Evolutionary conservation across 139 green algal species (phyloP), one percentile per base, ranked within the genome.

Genomic region (Chlorella sp.): DNA sequence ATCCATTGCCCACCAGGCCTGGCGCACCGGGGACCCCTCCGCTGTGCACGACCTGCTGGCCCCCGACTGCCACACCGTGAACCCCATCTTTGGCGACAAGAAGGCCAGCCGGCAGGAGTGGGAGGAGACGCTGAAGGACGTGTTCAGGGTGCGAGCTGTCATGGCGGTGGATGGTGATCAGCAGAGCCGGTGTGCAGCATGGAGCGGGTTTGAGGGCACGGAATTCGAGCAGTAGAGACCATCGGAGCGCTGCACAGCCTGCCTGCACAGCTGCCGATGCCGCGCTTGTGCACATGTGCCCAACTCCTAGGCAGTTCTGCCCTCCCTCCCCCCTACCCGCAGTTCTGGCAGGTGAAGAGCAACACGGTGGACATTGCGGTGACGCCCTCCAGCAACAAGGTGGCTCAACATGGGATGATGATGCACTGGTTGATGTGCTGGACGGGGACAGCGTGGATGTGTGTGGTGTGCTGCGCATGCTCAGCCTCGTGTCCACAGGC

Each of bases 321-420:
- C n/a, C 26, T 30, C 16, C 47, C 28, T 18, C 26, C 36, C 13
- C 41, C 38, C 30, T 0, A 51, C 47, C 12, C 41, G 32, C 80
- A 85, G 80, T 51, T 56, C 20, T 85, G 80, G 80, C 68, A 85
- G 80, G 80, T 85, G 32, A 26, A 38, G 15, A 60, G n/a, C 34
- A 85, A 79, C 69, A 70, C 70, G 47, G 80, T 85, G 44, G 67
- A 85, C 68, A 85, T 85, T 15, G 80, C 80, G 4, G 80, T 85
- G 21, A 85, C 80, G 15, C 67, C 80, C 25, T 79, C 67, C 30
- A 71, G 47, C 47, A 85, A 85, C 68, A 85, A 85, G 68, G 68
- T 39, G 28, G 5, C 1, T 68, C 23, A 30, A 9, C 20, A 38
- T 18, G 2, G n/a, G 9, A 21, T 34, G n/a, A 20, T 9, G 21